Evolutionary conservation across 139 green algal species (phyloP), one percentile per base, ranked within the genome.

Genomic region (Chlorella sp.): DNA sequence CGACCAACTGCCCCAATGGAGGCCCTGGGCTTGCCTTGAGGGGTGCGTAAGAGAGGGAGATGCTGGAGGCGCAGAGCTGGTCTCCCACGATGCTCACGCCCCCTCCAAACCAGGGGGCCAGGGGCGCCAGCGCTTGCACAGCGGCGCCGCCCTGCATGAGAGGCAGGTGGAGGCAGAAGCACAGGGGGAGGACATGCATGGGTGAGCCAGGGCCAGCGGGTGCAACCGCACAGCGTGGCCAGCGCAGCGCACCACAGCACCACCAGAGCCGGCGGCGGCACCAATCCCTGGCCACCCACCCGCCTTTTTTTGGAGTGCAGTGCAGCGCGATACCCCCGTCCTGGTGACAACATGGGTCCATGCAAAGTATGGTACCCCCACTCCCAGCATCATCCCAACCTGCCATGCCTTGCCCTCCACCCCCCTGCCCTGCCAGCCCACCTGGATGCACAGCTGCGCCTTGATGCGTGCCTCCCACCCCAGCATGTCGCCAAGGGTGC

Each of bases 71-170:
- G 68, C 84, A 88, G 21, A 81, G 77, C 24, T 28, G 66, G 64
- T 36, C 32, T 39, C 26, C 84, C 34, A 81, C n/a, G 5, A 76
- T 39, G 39, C 24, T 66, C 7, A 88, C 53, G 30, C 30, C 34
- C 12, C 24, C 22, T 39, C 84, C 84, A 88, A 88, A 88, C 66
- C 71, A 88, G 39, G 84, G 84, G 30, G 57, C 39, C 39, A 88
- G 84, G 9, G 66, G n/a, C 14, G 71, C 71, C 21, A 88, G 84
- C 14, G 61, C 66, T 5, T 64, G 11, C 84, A 88, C 84, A 30
- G 84, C 71, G 26, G 68, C 84, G 28, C 84, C 84, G 24, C 84
- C 84, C 84, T 88, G 68, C 84, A 42, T 34, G 28, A 81, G 36
- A 42, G 39, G 39, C 39, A 9, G 40, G n/a, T 57, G n/a, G 37